Conservation (phyloP, 352 stramenopile genomes). For the Phytophthora ramorum region DNA sequence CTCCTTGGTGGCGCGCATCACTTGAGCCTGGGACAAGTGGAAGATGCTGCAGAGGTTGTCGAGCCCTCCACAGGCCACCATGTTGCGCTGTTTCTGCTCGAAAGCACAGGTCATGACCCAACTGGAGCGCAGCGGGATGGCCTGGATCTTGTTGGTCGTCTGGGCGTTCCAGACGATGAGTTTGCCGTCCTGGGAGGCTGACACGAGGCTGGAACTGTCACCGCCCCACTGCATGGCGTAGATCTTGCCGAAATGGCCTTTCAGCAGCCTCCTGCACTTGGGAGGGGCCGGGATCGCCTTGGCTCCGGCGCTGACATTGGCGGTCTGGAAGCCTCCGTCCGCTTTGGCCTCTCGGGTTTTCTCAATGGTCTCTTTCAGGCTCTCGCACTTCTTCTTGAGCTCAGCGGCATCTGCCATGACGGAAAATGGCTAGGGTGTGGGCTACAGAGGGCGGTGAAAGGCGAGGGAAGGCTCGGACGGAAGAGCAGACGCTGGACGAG, state of each 20-base stretch:
- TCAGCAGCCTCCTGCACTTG: constrained; percentile 95
- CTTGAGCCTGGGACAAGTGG: constrained; percentile 91
- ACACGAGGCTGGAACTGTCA: constrained; percentile 92
- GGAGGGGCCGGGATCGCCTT: constrained; percentile 86
- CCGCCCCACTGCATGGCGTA: constrained; percentile 99
- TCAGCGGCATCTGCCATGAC: constrained; percentile 78
- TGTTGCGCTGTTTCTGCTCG: constrained; percentile 96
- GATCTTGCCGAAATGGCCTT: constrained; percentile 99
- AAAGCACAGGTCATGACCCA: constrained; percentile 99
- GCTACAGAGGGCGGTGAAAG: constrained; percentile 9
- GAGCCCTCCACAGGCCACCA: constrained; percentile 98
- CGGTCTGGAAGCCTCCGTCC: constrained; percentile 80
- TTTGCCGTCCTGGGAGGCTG: constrained; percentile 98
- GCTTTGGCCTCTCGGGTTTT: constrained; percentile 80
- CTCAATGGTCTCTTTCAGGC: constrained; percentile 89
- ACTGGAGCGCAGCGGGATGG: constrained; percentile 96
- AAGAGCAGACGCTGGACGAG: neutral
- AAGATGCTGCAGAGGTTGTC: constrained; percentile 99
- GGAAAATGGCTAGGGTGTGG: neutral
- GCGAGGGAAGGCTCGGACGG: neutral
- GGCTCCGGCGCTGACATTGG: constrained; percentile 60
- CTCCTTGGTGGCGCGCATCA: constrained; percentile 94
- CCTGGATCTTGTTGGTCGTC: constrained; percentile 97
- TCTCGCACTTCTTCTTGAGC: constrained; percentile 90
- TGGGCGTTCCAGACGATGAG: constrained; percentile 99